Evolutionary conservation across 306 rosid species (phyloP), one percentile per base, ranked within the genome.

Genomic region (Biancaea sappan): DNA sequence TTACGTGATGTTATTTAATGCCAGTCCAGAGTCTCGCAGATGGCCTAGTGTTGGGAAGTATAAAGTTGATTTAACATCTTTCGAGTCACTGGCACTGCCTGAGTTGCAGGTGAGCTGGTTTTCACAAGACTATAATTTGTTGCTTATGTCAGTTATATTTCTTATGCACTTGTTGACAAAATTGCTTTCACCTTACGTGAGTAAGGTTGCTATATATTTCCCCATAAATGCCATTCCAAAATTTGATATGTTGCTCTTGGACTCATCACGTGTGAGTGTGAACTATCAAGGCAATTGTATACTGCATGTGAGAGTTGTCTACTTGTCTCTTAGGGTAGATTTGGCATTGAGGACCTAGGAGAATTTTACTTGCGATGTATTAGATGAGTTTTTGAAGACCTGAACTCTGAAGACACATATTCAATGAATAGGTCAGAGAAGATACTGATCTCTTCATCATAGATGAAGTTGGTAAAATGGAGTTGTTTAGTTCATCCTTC

Each of bases 381-480:
- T 61, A 56, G 24, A 26, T 43, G 48, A 46, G 37, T 44, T 18
- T 60, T 29, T 64, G 53, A 18, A 63, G 57, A 77, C 69, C 68
- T 71, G 51, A 77, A 54, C 77, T 71, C 72, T 73, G 51, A 79
- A 51, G 64, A 28, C 8, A 11, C 24, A 8, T 29, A 13, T 78
- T 34, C 38, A 41, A 25, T 74, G 53, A 21, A n/a, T 82, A 93
- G 96, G 88, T 87, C 22, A 85, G 83, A 75, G 87, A 90, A 76
- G 93, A 84, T 62, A 83, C 87, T n/a, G 87, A 90, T 77, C 88
- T 93, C 29, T 88, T 88, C 81, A 52, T 93, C 80, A 87, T 90
- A 54, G 98, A 88, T 47, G 98, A 93, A 78, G 91, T 93, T 74
- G 96, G 96, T 61, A 90, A 86, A 91, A 88, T 93, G 98, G 98